Evolutionary conservation across 768 basidiomycete species (phyloP).

Genomic region (Ramaria rubella): DNA sequence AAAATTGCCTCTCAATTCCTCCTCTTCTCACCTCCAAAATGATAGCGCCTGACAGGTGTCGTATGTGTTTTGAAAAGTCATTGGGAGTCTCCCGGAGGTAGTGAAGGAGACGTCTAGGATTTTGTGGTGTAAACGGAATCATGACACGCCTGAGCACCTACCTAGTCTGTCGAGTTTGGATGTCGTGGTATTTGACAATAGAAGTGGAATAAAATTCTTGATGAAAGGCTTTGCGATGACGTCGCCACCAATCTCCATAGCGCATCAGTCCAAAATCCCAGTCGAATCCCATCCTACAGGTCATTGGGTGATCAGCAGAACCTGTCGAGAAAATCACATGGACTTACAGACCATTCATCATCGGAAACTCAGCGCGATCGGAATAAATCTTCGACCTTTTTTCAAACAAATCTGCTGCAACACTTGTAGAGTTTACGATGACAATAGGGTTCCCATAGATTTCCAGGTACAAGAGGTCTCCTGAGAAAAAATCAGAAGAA

Average conservation of each 20-base stretch:
- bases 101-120: constrained; percentile 21
- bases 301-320: not conserved
- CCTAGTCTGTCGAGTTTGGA: constrained; percentile 29
- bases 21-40: constrained; percentile 28
- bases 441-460: constrained; percentile 39
- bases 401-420: constrained; percentile 39
- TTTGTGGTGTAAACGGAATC: not conserved
- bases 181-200: constrained; percentile 22
- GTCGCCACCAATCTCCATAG: constrained; percentile 31
- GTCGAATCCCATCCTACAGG: constrained; percentile 39
- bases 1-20: too few relatives aligned
- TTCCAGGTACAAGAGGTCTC: constrained; percentile 40
- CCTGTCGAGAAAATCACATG: not conserved
- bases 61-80: constrained; percentile 31
- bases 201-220: constrained; percentile 30
- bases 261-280: constrained; percentile 39
- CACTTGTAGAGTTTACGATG: constrained; percentile 37
- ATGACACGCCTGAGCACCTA: not conserved
- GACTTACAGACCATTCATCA: constrained; percentile 39
- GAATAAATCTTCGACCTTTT: constrained; percentile 41
- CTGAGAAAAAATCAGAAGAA: constrained; percentile 20
- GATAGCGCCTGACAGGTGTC: constrained; percentile 27
- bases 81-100: constrained; percentile 30
- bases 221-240: constrained; percentile 34
- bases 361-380: constrained; percentile 36